phyloP scores from a whole-genome alignment of 2,329 filamentous ascomycete genomes.

The Trichoderma pleuroti region DNA sequence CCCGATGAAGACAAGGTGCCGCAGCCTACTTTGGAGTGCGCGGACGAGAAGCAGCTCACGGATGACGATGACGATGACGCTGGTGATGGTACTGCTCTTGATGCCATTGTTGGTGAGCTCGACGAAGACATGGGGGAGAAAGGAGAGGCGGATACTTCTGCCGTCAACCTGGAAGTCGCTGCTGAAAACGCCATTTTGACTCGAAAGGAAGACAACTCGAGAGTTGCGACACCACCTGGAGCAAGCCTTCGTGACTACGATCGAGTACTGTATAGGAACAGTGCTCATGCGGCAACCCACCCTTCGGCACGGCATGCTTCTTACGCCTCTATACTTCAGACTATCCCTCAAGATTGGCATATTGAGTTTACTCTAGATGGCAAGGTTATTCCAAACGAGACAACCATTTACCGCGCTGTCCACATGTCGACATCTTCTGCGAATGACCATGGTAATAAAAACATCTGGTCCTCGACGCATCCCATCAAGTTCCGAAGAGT shows the following conservation, averaged over 20 bases:
- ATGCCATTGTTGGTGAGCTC: conserved; percentile 85
- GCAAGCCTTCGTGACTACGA: conserved; percentile 41
- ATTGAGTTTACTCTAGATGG: conserved; percentile 89
- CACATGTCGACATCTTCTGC: conserved; percentile 55
- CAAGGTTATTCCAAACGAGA: conserved; percentile 82
- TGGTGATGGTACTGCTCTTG: conserved; percentile 63
- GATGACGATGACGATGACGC: conserved; percentile 68
- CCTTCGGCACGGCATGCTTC: conserved; percentile 67
- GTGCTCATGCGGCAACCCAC: conserved; percentile 47
- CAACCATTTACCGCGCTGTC: conserved; percentile 92
- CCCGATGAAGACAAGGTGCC: conserved; percentile 56
- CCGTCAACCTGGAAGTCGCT: conserved; percentile 87
- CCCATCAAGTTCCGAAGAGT: conserved; percentile 89
- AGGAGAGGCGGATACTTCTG: conserved; percentile 64
- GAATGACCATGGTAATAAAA: conserved; percentile 67
- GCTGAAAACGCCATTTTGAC: conserved; percentile 85
- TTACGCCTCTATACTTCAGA: conserved; percentile 79
- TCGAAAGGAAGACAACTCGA: conserved; percentile 85
- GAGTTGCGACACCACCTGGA: conserved; percentile 77
- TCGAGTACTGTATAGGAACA: conserved; percentile 39
- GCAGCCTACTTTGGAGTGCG: conserved; percentile 79
- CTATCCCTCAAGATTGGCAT: conserved; percentile 89
- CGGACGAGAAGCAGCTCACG: conserved; percentile 81
- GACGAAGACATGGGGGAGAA: conserved; percentile 79
- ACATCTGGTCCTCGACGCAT: conserved; percentile 86